Evolutionary conservation across 192 early-diverging fungal genomes (phyloP).

Genomic region (Piromyces finnis): DNA sequence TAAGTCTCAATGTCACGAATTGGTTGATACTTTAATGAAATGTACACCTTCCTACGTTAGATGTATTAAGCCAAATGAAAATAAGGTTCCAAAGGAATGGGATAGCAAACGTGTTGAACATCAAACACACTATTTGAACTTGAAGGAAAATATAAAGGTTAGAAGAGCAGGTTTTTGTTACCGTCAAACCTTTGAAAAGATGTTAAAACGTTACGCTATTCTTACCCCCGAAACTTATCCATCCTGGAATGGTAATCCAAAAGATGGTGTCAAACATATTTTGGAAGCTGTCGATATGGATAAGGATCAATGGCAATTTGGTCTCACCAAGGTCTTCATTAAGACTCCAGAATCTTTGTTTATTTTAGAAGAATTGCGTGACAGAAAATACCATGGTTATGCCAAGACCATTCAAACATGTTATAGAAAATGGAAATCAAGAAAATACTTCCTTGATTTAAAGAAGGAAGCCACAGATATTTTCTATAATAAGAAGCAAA

Average conservation of each 20-base stretch:
- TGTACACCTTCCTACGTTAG: conserved; percentile 91
- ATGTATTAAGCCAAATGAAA: conserved; percentile 94
- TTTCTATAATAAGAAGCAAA: conserved; percentile 75
- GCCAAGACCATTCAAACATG: conserved; percentile 87
- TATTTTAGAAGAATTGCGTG: conserved; percentile 76
- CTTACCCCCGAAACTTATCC: conserved; percentile 56
- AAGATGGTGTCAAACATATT: conserved; percentile 57
- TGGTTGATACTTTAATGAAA: conserved; percentile 87
- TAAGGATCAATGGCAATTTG: conserved; percentile 85
- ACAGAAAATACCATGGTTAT: conserved; percentile 91
- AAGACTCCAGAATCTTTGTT: conserved; percentile 86
- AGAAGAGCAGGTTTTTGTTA: conserved; percentile 96
- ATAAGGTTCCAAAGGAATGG: conserved; percentile 79
- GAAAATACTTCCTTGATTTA: conserved; percentile 74
- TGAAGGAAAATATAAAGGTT: conserved; percentile 92
- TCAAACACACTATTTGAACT: conserved; percentile 90
- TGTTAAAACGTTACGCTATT: conserved; percentile 55
- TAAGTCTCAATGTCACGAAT: conserved; percentile 56
- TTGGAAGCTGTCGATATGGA: conserved; percentile 71
- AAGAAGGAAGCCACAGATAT: conserved; percentile 87
- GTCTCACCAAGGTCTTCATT: conserved; percentile 87
- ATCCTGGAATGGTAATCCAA: conserved; percentile 59
- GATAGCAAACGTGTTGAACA: conserved; percentile 79
- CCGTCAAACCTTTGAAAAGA: conserved; percentile 84
- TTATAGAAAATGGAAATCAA: conserved; percentile 66